Evolutionary conservation across 2,329 filamentous ascomycete species (phyloP).

Genomic region (Neofusicoccum umdonicola): DNA sequence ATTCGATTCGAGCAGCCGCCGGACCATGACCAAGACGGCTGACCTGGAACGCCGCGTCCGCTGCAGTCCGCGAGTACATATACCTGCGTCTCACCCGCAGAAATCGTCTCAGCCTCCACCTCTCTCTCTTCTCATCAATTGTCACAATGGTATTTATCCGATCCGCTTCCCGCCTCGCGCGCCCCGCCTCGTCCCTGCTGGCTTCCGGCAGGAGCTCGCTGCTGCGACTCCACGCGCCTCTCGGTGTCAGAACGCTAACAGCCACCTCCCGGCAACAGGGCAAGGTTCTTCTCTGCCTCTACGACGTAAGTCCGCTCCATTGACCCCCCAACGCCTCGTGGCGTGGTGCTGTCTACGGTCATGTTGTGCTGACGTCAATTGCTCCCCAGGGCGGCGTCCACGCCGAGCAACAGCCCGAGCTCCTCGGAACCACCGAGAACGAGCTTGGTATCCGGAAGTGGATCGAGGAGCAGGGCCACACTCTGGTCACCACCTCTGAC

Average conservation of each 20-base stretch:
- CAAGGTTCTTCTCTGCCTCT: conserved; percentile 91
- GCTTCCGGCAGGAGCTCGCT: conserved; percentile 44
- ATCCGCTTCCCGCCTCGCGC: conserved; percentile 58
- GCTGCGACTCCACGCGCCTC: conserved; percentile 41
- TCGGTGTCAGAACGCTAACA: conserved; percentile 61
- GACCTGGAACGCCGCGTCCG: neutral
- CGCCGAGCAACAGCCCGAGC: conserved; percentile 80
- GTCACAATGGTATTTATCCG: conserved; percentile 61
- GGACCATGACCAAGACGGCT: conserved; percentile 10
- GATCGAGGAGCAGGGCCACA: conserved; percentile 97
- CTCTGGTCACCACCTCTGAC: conserved; percentile 92
- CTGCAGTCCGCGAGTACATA: neutral
- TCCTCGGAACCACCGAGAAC: conserved; percentile 96
- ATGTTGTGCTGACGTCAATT: conserved; percentile 24
- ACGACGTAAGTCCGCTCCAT: conserved; percentile 65
- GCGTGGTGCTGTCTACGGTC: neutral
- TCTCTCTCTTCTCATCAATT: conserved; percentile 17
- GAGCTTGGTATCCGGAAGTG: conserved; percentile 96
- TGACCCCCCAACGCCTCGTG: conserved; percentile 17
- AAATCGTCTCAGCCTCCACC: neutral
- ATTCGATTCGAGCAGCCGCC: neutral
- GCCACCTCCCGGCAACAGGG: conserved; percentile 72
- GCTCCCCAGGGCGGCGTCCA: conserved; percentile 67
- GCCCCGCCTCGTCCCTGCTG: conserved; percentile 54
- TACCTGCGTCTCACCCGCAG: neutral